A percentile compares a stretch with the other conserved stretches of the same genome.
phyloP scores from a whole-genome alignment of 768 basidiomycete species.

The Kwoniella newhampshirensis region DNA sequence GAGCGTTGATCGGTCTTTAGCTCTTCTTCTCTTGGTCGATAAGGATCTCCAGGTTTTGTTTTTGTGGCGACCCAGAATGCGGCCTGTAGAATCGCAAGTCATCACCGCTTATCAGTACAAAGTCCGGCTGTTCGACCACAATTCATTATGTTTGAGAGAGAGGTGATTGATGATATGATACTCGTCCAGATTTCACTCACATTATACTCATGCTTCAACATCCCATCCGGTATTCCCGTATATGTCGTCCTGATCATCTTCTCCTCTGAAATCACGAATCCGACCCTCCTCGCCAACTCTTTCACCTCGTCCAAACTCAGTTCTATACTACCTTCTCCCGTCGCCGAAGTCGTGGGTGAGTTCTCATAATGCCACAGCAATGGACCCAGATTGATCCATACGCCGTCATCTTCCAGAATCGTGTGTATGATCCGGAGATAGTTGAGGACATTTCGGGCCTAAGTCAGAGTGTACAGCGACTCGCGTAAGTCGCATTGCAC shows the following conservation, averaged over 20 bases:
- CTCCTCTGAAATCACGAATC: constrained; percentile 86
- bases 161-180: not conserved
- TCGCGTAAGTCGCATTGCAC: too few species aligned
- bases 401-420: constrained; percentile 77
- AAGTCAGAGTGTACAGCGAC: too few species aligned
- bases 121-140: too few species aligned
- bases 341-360: constrained; percentile 58
- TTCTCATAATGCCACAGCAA: constrained; percentile 98
- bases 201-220: constrained; percentile 83
- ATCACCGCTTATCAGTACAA: not conserved
- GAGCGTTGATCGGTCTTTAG: too few species aligned
- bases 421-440: constrained; percentile 83
- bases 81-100: constrained; percentile 48
- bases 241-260: constrained; percentile 77
- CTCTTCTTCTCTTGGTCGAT: too few species aligned
- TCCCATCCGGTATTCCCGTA: constrained; percentile 73
- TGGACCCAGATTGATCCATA: constrained; percentile 93
- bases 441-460: constrained; percentile 89
- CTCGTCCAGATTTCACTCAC: constrained; percentile 29
- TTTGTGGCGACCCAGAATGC: constrained; percentile 68
- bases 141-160: too few species aligned
- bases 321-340: constrained; percentile 77
- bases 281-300: constrained; percentile 66
- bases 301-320: constrained; percentile 88
- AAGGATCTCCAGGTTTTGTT: constrained; percentile 1